phyloP scores from a whole-genome alignment of 345 rosid species.

The Acer negundo region DNA sequence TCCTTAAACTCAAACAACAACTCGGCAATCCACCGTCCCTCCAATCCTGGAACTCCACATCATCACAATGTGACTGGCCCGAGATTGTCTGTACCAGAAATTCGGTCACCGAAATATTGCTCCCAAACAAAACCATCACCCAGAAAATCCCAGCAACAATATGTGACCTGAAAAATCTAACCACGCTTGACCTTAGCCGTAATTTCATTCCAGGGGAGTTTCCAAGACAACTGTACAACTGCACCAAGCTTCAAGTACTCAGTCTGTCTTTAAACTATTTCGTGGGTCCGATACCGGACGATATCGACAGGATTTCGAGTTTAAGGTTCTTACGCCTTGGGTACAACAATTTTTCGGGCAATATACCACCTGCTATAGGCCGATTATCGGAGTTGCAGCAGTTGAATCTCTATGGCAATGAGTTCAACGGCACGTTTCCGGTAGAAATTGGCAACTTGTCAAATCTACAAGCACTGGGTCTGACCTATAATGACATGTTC shows the following conservation, averaged over 20 bases:
- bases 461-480: slow-evolving; percentile 47
- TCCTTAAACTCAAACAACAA: slow-evolving; percentile 49
- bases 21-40: slow-evolving; percentile 63
- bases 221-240: slow-evolving; percentile 60
- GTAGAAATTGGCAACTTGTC: slow-evolving; percentile 66
- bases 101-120: slow-evolving; percentile 47
- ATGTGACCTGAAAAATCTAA: too few species aligned
- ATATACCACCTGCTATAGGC: slow-evolving; percentile 59
- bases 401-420: slow-evolving; percentile 37
- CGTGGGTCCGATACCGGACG: slow-evolving; percentile 62
- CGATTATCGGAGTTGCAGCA: slow-evolving; percentile 40
- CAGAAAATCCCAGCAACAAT: too few species aligned
- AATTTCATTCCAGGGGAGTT: slow-evolving; percentile 32
- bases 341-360: slow-evolving; percentile 64
- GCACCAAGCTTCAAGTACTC: slow-evolving; percentile 52
- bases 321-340: slow-evolving; percentile 49
- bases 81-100: slow-evolving; percentile 47
- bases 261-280: slow-evolving; percentile 71
- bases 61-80: slow-evolving; percentile 68
- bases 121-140: slow-evolving; percentile 9
- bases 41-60: slow-evolving; percentile 57
- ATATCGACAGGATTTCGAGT: slow-evolving; percentile 47
- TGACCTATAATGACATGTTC: slow-evolving; percentile 51
- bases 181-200: too few species aligned
- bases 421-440: slow-evolving; percentile 75